phyloP scores from a whole-genome alignment of 1,284 basidiomycete species.

The Termitomyces sp. region DNA sequence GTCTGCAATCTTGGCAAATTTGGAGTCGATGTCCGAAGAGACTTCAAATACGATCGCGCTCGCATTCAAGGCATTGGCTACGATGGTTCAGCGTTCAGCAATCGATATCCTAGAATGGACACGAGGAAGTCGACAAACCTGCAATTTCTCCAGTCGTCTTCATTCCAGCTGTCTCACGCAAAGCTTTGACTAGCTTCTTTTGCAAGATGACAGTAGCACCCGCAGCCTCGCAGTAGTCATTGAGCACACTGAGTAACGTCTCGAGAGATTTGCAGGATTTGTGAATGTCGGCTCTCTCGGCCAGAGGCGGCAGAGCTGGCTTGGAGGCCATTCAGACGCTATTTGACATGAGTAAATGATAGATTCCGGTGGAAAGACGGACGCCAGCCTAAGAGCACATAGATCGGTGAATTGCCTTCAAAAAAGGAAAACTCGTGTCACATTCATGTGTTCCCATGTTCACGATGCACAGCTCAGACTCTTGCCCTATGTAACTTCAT shows the following conservation, averaged over 20 bases:
- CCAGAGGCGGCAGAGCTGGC: conserved; percentile 19
- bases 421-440: background rate
- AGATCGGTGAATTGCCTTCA: no score
- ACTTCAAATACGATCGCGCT: conserved; percentile 64
- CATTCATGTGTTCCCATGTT: background rate
- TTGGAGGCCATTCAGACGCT: conserved; percentile 12
- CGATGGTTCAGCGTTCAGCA: background rate
- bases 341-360: background rate
- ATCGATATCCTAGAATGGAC: background rate
- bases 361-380: background rate
- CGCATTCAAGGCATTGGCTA: conserved; percentile 62
- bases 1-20: conserved; percentile 68
- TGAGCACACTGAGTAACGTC: conserved; percentile 56
- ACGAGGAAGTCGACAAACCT: conserved; percentile 36
- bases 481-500: background rate
- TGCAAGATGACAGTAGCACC: conserved; percentile 58
- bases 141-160: conserved; percentile 60
- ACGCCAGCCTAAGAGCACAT: background rate
- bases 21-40: conserved; percentile 62
- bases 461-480: no score
- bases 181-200: conserved; percentile 67
- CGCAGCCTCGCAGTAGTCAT: conserved; percentile 70
- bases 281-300: conserved; percentile 67
- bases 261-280: conserved; percentile 75
- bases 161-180: conserved; percentile 56